Evolutionary conservation across 2,329 filamentous ascomycete genomes (phyloP), one percentile per base, ranked within the genome.

Genomic region (Westerdykella ornata): DNA sequence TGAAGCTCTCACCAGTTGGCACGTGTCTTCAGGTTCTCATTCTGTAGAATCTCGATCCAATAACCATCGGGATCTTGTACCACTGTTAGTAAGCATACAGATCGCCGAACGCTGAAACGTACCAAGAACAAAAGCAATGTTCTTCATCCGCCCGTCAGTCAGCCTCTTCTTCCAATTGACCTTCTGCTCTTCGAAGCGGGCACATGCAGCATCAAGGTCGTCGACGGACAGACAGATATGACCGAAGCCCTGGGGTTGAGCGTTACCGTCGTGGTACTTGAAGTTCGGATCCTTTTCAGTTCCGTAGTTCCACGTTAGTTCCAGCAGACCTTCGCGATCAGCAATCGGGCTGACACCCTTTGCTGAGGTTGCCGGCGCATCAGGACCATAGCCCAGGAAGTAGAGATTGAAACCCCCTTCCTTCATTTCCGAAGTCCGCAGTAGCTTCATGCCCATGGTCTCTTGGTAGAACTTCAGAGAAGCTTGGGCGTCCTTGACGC

Each of bases 161-260:
- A 97, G 75, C 51, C 86, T 77, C 81, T 97, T 97, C 80, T 95
- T 95, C 87, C 88, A 98, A 67, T 77, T 82, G 41, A 90, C 84
- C 5, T 83, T 78, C 60, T 86, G 72, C 41, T 81, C 78, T 63
- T 97, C 92, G 54, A 97, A 89, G 12, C 89, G 79, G 60, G 82
- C 71, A 68, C 90, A 96, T 8, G 92, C 89, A 6, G 84, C 84
- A 39, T 92, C 82, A n/a, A 97, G 62, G 61, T 94, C 81, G 60
- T 97, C 90, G 11, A 96, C 89, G 1, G 83, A 76, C 39, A 97
- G 71, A 60, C 88, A 94, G 47, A 96, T 88, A 60, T 96, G 89
- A 0, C 90, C 89, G 52, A 96, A 97, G 1, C 92, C 92, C 65
- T 96, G 88, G 1, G 90, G 90, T 64, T 94, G 74, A 32, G 82